Conservation (phyloP, 306 rosid species). For the Mucuna pruriens region DNA sequence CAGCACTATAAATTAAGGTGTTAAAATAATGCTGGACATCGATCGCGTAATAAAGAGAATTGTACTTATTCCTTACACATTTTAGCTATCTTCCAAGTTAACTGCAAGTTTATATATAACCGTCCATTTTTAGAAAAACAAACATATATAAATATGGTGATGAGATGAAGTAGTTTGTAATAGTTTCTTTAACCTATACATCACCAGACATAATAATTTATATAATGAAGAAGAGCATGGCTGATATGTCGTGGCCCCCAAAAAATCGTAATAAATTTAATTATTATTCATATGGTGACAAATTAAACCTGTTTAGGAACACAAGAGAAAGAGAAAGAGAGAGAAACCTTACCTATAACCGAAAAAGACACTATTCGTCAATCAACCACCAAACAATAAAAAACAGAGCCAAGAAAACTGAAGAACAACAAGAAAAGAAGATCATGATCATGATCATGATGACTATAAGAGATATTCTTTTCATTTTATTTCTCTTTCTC, state of each 20-base stretch:
- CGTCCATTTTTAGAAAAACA: background rate
- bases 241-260: background rate
- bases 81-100: background rate
- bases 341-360: constrained; percentile 5
- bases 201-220: constrained; percentile 2
- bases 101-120: background rate
- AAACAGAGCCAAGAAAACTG: background rate
- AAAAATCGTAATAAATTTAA: background rate
- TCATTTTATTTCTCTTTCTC: constrained; percentile 23
- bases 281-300: background rate
- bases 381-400: background rate
- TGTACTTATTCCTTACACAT: background rate
- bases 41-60: background rate
- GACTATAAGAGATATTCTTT: background rate
- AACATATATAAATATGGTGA: background rate
- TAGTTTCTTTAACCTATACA: background rate
- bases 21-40: background rate
- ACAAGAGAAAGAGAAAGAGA: background rate
- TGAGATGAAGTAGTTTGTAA: constrained; percentile 1
- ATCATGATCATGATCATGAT: background rate
- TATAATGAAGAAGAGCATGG: background rate
- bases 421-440: background rate
- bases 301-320: background rate
- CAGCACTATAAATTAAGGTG: background rate
- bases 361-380: constrained; percentile 1